A percentile compares a stretch with the other conserved stretches of the same genome.
Evolutionary conservation across 192 early-diverging fungal genomes (phyloP).

Genomic region (Borealophlyctis nickersoniae): DNA sequence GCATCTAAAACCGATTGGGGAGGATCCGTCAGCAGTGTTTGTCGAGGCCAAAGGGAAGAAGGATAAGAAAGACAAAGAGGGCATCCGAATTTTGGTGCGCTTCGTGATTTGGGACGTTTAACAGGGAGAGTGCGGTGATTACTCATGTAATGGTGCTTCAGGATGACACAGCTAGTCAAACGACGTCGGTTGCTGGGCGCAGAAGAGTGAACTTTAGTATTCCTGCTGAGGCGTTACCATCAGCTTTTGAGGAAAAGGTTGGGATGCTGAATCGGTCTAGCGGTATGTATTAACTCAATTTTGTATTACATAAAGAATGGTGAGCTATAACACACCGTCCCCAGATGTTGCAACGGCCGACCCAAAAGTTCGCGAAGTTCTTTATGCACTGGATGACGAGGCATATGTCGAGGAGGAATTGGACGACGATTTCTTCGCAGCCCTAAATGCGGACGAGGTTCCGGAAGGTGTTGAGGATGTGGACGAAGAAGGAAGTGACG

Average conservation of each 20-base stretch:
- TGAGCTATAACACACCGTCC: no score
- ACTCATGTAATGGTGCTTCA: no score
- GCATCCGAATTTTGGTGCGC: slow-evolving; percentile 38
- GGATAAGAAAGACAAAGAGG: slow-evolving; percentile 50
- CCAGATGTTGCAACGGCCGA: no score
- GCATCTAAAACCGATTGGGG: slow-evolving; percentile 84
- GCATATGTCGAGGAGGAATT: slow-evolving; percentile 77
- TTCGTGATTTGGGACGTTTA: background rate
- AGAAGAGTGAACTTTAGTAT: slow-evolving; percentile 52
- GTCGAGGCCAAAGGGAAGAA: slow-evolving; percentile 60
- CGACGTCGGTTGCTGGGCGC: background rate
- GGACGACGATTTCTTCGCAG: slow-evolving; percentile 80
- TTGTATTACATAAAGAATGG: no score
- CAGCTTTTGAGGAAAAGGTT: slow-evolving; percentile 64
- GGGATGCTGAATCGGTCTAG: slow-evolving; percentile 70
- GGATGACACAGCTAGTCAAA: slow-evolving; percentile 22
- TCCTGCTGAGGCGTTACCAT: slow-evolving; percentile 75
- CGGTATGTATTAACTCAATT: slow-evolving; percentile 56
- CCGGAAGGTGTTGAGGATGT: slow-evolving; percentile 53
- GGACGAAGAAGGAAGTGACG: slow-evolving; percentile 44
- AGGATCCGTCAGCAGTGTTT: slow-evolving; percentile 69
- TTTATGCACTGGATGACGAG: slow-evolving; percentile 93
- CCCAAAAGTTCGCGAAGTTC: slow-evolving; percentile 74
- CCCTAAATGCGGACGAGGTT: slow-evolving; percentile 67
- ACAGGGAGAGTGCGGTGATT: no score